A percentile compares a stretch with the other conserved stretches of the same genome.
Evolutionary conservation across 352 stramenopile species (phyloP).

Genomic region (Globisporangium spinosum): DNA sequence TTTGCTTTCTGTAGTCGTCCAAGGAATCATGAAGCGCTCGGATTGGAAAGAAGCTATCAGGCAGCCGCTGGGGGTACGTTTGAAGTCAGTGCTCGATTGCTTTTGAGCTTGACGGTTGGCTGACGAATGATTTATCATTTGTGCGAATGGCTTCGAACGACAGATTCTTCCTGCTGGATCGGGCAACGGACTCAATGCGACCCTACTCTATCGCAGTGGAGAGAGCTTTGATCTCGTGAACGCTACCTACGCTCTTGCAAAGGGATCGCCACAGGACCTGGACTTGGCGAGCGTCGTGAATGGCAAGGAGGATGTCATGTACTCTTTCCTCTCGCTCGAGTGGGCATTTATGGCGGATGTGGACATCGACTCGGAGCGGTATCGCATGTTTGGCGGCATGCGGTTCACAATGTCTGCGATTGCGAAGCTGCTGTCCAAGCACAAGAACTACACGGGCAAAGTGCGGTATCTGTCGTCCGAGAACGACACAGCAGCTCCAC

Average conservation of each 20-base stretch:
- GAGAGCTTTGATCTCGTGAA: conserved; percentile 53
- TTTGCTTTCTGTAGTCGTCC: conserved; percentile 39
- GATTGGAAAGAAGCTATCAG: conserved; percentile 59
- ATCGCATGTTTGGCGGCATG: conserved; percentile 50
- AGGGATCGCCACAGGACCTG: conserved; percentile 56
- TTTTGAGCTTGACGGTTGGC: not conserved
- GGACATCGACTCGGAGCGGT: conserved; percentile 67
- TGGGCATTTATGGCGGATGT: conserved; percentile 82
- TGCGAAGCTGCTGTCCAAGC: conserved; percentile 39
- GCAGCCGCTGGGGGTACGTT: conserved; percentile 46
- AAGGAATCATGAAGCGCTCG: conserved; percentile 62
- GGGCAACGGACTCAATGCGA: conserved; percentile 62
- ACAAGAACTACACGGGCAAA: conserved; percentile 36
- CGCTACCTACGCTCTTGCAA: conserved; percentile 60
- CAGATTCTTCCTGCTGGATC: conserved; percentile 49
- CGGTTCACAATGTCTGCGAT: conserved; percentile 48
- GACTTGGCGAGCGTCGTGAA: conserved; percentile 52
- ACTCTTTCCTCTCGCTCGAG: conserved; percentile 80
- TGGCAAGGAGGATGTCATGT: conserved; percentile 46
- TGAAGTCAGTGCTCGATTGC: not conserved
- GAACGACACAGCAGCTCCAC: conserved; percentile 21
- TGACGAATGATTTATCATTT: not conserved
- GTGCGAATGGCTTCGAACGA: not conserved
- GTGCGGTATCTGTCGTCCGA: conserved; percentile 38
- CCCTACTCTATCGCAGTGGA: conserved; percentile 43